Base-by-base conservation (phyloP, 176 grass and related monocot species). In the Cenchrus americanus region DNA sequence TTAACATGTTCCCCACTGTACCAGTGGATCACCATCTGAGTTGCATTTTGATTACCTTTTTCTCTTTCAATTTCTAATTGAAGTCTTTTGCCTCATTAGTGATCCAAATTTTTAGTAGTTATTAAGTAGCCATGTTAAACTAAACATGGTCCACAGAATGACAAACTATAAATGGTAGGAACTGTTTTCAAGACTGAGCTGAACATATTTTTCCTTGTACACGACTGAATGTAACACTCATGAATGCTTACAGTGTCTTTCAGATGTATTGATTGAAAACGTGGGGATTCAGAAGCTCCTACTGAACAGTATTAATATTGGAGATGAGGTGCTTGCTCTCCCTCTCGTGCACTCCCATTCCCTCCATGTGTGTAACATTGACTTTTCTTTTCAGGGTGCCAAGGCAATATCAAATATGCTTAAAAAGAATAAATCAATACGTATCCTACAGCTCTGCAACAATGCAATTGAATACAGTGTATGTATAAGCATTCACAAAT, bases 401-500 rank as follows among this genome's bases (percentile, higher is more conserved):
- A 99, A 81, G 82, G 89, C 89, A 22, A 86, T 96, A 92, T 89
- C 91, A 8, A 94, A 89, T 80, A 85, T 99, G 93, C 81, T 99
- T 81, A 96, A 91, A 84, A 89, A 90, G 77, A 99, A 99, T 65
- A 89, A 87, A 80, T 94, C 89, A 52, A 92, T 99, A 70, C 89
- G 89, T 66, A 78, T 85, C 75, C 49, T 99, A 75, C 91, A 99
- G 76, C 87, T 99, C 75, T 94, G 94, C 87, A 99, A 96, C 75
- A 99, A 99, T 71, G 89, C 73, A 67, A 94, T 99, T 82, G 96
- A 99, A 55, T 96, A 96, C 81, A 86, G 85, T 47, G 96, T 99
- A 90, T 80, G 85, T 63, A 78, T 76, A 82, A 81, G 66, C 62
- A 93, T 57, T 54, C 19, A 79, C 58, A 80, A 74, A 67, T 1